Percentiles rank a stretch among this genome's conserved stretches.
phyloP scores from a whole-genome alignment of 225 moss, liverwort and hornwort species.

The Straminergon stramineum region DNA sequence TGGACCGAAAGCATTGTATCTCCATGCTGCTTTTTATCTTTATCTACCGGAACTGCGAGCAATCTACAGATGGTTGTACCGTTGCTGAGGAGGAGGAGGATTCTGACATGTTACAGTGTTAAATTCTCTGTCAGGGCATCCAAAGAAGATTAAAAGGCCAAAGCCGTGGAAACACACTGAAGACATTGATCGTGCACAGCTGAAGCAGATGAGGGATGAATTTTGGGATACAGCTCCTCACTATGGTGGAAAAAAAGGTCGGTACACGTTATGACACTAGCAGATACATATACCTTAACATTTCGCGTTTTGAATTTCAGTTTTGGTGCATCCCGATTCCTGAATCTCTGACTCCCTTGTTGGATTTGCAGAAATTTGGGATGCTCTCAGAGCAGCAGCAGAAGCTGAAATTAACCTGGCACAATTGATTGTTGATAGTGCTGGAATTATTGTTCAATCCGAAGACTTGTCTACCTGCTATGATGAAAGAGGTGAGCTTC shows the following conservation, averaged over 20 bases:
- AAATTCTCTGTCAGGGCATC: slow-evolving; percentile 56
- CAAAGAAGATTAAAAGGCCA: slow-evolving; percentile 84
- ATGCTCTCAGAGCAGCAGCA: slow-evolving; percentile 93
- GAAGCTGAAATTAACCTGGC: slow-evolving; percentile 87
- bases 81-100: not conserved
- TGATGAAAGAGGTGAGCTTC: slow-evolving; percentile 83
- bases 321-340: not conserved
- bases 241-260: slow-evolving; percentile 88
- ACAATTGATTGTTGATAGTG: slow-evolving; percentile 97
- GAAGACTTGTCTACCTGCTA: slow-evolving; percentile 99
- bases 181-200: slow-evolving; percentile 57
- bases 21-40: not conserved
- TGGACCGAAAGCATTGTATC: not conserved
- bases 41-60: not conserved
- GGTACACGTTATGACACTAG: slow-evolving; percentile 10
- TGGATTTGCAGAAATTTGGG: slow-evolving; percentile 87
- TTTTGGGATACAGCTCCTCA: slow-evolving; percentile 99
- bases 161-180: slow-evolving; percentile 95
- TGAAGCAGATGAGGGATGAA: slow-evolving; percentile 97
- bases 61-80: not conserved
- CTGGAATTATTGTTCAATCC: slow-evolving; percentile 92
- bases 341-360: not conserved
- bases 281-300: not conserved
- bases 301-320: not conserved
- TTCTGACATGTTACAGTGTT: slow-evolving; percentile 4